Conservation (phyloP, 805 yeast genomes). For the Saccharomycopsis capsularis region DNA sequence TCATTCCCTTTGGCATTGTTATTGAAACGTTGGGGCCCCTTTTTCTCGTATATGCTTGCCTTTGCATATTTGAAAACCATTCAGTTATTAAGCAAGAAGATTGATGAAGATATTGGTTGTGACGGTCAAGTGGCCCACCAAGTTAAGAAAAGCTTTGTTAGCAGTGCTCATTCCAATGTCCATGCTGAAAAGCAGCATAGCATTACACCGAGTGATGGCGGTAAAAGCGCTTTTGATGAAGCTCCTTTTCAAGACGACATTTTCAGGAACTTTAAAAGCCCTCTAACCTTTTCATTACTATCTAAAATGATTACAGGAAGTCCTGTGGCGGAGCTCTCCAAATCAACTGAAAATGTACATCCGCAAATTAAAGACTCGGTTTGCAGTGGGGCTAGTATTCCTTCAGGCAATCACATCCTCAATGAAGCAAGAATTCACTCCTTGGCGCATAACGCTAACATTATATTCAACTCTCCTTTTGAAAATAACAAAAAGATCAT, state of each 20-base stretch:
- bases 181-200: background rate
- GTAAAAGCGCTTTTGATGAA: slow-evolving; percentile 18
- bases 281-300: slow-evolving; percentile 5
- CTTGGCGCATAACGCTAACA: background rate
- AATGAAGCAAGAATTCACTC: background rate
- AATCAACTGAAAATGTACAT: background rate
- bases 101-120: slow-evolving; percentile 2
- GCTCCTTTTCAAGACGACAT: background rate
- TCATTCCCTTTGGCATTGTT: slow-evolving; percentile 55
- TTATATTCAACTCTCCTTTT: slow-evolving; percentile 14
- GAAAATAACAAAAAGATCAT: slow-evolving; percentile 9
- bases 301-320: background rate
- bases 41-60: slow-evolving; percentile 54
- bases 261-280: slow-evolving; percentile 7
- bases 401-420: background rate
- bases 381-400: background rate
- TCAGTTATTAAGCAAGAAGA: background rate
- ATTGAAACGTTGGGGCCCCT: slow-evolving; percentile 72
- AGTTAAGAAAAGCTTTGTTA: slow-evolving; percentile 6
- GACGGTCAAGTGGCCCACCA: background rate
- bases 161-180: background rate
- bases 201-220: background rate
- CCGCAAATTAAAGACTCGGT: background rate
- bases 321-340: background rate
- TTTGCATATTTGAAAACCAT: slow-evolving; percentile 56